Percentiles rank a stretch among this genome's conserved stretches.
phyloP scores from a whole-genome alignment of 139 green algal species.

The Tetratostichococcus sp. region DNA sequence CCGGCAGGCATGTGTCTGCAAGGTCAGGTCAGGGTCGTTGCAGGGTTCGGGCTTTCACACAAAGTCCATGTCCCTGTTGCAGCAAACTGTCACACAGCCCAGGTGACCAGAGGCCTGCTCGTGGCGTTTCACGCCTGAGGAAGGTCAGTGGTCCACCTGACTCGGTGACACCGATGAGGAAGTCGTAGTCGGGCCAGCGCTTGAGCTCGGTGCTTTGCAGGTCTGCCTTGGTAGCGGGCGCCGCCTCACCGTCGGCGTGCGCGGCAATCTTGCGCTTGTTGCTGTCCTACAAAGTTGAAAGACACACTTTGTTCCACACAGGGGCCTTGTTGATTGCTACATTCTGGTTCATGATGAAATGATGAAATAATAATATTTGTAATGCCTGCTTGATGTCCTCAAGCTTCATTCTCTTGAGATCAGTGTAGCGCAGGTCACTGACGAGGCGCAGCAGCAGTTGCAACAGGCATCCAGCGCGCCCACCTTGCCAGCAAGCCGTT shows the following conservation, averaged over 20 bases:
- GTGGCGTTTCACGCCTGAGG: too few species aligned
- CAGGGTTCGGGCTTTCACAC: too few species aligned
- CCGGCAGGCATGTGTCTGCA: not conserved
- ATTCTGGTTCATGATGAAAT: too few species aligned
- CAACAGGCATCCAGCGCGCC: not conserved
- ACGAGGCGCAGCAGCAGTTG: too few species aligned
- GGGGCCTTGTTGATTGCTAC: too few species aligned
- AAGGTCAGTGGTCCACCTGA: not conserved
- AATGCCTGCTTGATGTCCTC: too few species aligned
- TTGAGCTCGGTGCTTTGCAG: not conserved
- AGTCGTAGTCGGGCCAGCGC: not conserved
- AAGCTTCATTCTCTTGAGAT: too few species aligned
- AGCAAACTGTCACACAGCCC: not conserved
- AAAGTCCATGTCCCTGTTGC: too few species aligned
- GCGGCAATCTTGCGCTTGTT: not conserved
- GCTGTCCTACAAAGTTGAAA: not conserved
- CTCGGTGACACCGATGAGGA: not conserved
- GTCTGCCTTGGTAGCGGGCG: not conserved
- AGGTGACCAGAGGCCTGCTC: too few species aligned
- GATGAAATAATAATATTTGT: not conserved
- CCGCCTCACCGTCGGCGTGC: not conserved
- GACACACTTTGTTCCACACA: too few species aligned
- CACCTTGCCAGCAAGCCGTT: not conserved
- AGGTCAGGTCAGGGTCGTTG: too few species aligned
- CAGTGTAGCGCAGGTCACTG: too few species aligned